These are phyloP conservation scores for Colletotrichum godetiae DNA, from an alignment of 2,329 filamentous ascomycete genomes.

Conservation along the genomic window DNA sequence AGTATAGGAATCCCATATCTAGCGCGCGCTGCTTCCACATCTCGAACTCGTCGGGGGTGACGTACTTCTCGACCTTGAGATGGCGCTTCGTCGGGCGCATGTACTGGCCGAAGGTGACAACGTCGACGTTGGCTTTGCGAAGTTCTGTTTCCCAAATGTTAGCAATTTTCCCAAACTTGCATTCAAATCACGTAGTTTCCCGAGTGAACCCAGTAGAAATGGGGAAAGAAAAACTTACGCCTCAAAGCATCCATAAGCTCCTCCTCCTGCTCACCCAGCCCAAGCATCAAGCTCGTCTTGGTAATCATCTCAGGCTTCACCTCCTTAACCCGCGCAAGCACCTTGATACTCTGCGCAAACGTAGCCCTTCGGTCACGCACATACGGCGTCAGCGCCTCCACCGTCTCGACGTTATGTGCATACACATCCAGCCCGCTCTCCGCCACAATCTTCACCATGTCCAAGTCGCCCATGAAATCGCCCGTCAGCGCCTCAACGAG, in stretches of 20 bases:
- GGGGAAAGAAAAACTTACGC: constrained; percentile 55
- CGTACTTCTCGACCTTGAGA: constrained; percentile 95
- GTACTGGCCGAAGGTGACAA: constrained; percentile 99
- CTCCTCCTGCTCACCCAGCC: constrained; percentile 89
- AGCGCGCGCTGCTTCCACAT: constrained; percentile 89
- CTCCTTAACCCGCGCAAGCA: constrained; percentile 85
- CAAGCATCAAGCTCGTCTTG: constrained; percentile 99
- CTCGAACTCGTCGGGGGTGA: constrained; percentile 92
- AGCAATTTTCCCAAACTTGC: neutral
- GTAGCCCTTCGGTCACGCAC: constrained; percentile 91
- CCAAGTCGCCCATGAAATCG: constrained; percentile 86
- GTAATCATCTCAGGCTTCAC: constrained; percentile 83
- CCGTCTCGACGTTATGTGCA: constrained; percentile 97
- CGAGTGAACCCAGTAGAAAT: no score
- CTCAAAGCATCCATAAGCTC: constrained; percentile 84
- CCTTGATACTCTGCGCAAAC: constrained; percentile 85
- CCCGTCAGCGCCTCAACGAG: constrained; percentile 88
- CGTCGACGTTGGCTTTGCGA: constrained; percentile 83
- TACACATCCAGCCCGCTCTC: constrained; percentile 93
- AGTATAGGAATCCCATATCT: constrained; percentile 97
- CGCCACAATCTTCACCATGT: constrained; percentile 88
- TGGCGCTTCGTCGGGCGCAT: constrained; percentile 99
- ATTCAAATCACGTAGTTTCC: no score
- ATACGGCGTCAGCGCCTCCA: constrained; percentile 88
- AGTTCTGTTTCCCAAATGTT: constrained; percentile 52